These are phyloP conservation scores for Vitis vinifera DNA, from an alignment of 164 flowering plant species.

Conservation along the genomic window ASM3070453v1 NC_081812.1:1527501-1528000, in stretches of 20 bases:
- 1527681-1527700: slow-evolving; percentile 14
- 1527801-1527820: slow-evolving; percentile 28
- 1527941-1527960: no score
- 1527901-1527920: slow-evolving; percentile 22
- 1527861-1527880: slow-evolving; percentile 23
- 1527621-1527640: slow-evolving; percentile 19
- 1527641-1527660: slow-evolving; percentile 20
- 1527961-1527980: no score
- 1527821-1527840: slow-evolving; percentile 30
- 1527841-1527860: slow-evolving; percentile 22
- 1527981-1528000: no score
- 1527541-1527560: slow-evolving; percentile 7
- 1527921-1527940: no score
- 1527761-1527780: slow-evolving; percentile 5
- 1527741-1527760: slow-evolving; percentile 23
- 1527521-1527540: slow-evolving; percentile 26
- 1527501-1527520: slow-evolving; percentile 29
- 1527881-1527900: slow-evolving; percentile 28
- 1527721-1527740: slow-evolving; percentile 16
- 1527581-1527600: slow-evolving; percentile 8
- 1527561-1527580: slow-evolving; percentile 17
- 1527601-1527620: slow-evolving; percentile 14
- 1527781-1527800: slow-evolving; percentile 21
- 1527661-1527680: slow-evolving; percentile 15
- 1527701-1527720: slow-evolving; percentile 24